phyloP scores from a whole-genome alignment of 176 grass and related monocot species.

The Eremochloa ophiuroides region DNA sequence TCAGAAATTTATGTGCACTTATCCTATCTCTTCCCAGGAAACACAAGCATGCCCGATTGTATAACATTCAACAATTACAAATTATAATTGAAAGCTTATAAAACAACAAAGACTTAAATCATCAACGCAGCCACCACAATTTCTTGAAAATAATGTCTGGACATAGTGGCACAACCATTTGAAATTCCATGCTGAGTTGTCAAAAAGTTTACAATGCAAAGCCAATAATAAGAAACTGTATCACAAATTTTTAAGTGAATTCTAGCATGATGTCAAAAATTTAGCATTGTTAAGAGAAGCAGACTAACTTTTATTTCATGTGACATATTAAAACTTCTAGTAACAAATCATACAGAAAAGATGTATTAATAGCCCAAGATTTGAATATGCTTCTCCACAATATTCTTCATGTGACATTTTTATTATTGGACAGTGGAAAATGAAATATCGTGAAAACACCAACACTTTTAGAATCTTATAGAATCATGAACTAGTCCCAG shows the following conservation, averaged over 20 bases:
- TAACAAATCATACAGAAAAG: neutral
- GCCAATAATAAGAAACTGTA: neutral
- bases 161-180: too few relatives aligned
- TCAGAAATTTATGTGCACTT: slow-evolving; percentile 15
- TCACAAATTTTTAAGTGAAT: neutral
- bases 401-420: neutral
- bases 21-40: slow-evolving; percentile 2
- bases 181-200: neutral
- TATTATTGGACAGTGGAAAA: neutral
- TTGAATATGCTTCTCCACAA: neutral
- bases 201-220: neutral
- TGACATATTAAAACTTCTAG: neutral
- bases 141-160: too few relatives aligned
- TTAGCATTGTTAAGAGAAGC: neutral
- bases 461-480: neutral
- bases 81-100: slow-evolving; percentile 27
- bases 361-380: neutral
- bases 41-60: neutral
- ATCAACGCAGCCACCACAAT: too few relatives aligned
- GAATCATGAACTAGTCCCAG: neutral
- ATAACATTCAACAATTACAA: neutral
- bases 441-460: neutral
- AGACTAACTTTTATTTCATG: neutral
- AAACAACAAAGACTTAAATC: neutral
- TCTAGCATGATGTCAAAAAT: neutral